Conservation (phyloP, 768 basidiomycete genomes). For the Leccinum disarticulatum region DNA sequence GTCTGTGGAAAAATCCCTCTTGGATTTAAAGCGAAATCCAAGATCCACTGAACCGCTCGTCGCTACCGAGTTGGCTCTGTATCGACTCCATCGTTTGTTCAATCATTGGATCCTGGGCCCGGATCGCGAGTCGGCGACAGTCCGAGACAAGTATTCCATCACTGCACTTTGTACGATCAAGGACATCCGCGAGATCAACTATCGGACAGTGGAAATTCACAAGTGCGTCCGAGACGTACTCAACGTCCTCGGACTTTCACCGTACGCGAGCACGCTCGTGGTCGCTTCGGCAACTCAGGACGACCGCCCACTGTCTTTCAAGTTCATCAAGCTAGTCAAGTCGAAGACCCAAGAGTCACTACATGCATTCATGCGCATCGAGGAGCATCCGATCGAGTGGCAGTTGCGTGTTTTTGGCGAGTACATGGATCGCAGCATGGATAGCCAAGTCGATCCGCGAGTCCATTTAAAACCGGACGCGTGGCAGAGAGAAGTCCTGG, state of each 20-base stretch:
- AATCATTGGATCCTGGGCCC: slow-evolving; percentile 51
- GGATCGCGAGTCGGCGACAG: slow-evolving; percentile 34
- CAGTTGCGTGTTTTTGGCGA: slow-evolving; percentile 70
- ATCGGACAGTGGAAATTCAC: slow-evolving; percentile 30
- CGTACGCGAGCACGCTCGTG: slow-evolving; percentile 32
- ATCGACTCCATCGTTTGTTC: slow-evolving; percentile 51
- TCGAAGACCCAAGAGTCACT: slow-evolving; percentile 40
- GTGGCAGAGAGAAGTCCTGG: slow-evolving; percentile 68
- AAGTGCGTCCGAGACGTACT: slow-evolving; percentile 43
- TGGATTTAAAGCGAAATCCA: slow-evolving; percentile 45
- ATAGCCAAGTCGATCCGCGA: slow-evolving; percentile 53
- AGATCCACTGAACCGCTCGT: slow-evolving; percentile 43
- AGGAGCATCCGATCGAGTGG: slow-evolving; percentile 59
- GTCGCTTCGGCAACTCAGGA: slow-evolving; percentile 11
- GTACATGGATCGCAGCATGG: slow-evolving; percentile 73
- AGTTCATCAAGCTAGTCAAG: slow-evolving; percentile 55
- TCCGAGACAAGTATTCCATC: slow-evolving; percentile 48
- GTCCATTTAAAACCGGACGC: slow-evolving; percentile 67
- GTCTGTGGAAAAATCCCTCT: slow-evolving; percentile 34
- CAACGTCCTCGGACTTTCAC: slow-evolving; percentile 46
- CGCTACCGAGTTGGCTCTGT: slow-evolving; percentile 52
- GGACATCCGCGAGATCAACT: slow-evolving; percentile 39
- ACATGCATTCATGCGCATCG: slow-evolving; percentile 54
- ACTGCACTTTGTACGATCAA: slow-evolving; percentile 49
- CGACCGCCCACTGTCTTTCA: slow-evolving; percentile 43